Evolutionary conservation across 345 rosid genomes (phyloP), one percentile per base, ranked within the genome.

Genomic region (Citrus cavaleriei): DNA sequence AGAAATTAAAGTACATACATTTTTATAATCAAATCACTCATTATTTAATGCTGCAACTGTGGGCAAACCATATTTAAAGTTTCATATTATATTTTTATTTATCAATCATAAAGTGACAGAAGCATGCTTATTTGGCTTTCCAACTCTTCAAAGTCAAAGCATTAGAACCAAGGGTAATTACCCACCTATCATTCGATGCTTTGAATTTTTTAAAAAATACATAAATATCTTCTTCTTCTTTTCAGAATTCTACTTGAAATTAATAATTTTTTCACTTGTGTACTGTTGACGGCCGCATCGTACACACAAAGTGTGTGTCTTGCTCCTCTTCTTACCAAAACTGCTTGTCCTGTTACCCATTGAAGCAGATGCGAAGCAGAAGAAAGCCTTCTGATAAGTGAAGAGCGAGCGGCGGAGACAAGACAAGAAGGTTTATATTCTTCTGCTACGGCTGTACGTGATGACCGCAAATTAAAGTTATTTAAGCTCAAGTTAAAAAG

Each of bases 311-410:
- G 98, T 92, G 89, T 93, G 98, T 74, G 97, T 92, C 94, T 93
- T 92, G 93, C 93, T 95, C 89, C 99, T 93, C 77, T 98, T 86
- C 93, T 92, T 93, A 40, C 99, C 98, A 67, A 95, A 95, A 86
- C 99, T 95, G 54, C 97, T 97, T n/a, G 99, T 93, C 81, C 97
- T 94, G 84, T 95, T 93, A 16, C 97, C 95, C 83, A 76, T 79
- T 37, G 70, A 19, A 66, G 74, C 49, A 54, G 66, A 34, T 35
- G 75, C 65, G 40, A 68, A 22, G 22, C 42, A 54, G 30, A 75
- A 60, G 34, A 14, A 19, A 71, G 14, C n/a, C 70, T 37, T 37
- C 74, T 71, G 55, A 30, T 14, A 30, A 12, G n/a, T 18, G 32
- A 2, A 32, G 21, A 2, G 21, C 57, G 40, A 27, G 57, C 77